These are phyloP conservation scores for Podila clonocystis DNA, from an alignment of 192 early-diverging fungal species.

Conservation along the genomic window DNA sequence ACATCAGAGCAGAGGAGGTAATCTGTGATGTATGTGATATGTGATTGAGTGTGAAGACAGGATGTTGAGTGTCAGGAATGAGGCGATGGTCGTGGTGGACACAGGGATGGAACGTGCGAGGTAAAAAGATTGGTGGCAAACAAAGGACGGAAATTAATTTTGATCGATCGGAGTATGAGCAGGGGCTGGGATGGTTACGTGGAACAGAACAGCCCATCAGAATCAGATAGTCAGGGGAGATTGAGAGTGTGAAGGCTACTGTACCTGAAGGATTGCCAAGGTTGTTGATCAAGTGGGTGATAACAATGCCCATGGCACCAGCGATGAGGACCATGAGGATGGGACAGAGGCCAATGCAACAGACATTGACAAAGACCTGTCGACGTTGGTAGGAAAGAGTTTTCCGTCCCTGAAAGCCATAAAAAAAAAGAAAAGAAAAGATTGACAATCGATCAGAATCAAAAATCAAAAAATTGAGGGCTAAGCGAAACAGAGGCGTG, in stretches of 20 bases:
- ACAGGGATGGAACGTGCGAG: not conserved
- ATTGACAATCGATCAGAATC: not conserved
- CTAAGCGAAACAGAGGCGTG: not conserved
- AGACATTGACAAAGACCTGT: conserved; percentile 78
- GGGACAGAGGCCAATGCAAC: conserved; percentile 73
- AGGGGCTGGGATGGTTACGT: too few relatives aligned
- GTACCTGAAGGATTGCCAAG: conserved; percentile 55
- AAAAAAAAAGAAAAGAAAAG: not conserved
- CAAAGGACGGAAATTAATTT: not conserved
- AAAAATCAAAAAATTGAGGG: not conserved
- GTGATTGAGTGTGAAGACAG: too few relatives aligned
- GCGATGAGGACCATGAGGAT: conserved; percentile 75
- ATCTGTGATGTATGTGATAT: conserved; percentile 22
- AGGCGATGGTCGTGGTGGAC: not conserved
- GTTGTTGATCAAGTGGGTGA: conserved; percentile 63
- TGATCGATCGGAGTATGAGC: too few relatives aligned
- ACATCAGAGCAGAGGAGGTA: conserved; percentile 62
- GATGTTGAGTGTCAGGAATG: too few relatives aligned
- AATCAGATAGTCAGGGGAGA: not conserved
- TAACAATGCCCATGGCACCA: conserved; percentile 61
- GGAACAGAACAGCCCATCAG: not conserved
- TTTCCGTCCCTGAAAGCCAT: conserved; percentile 59
- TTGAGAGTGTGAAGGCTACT: conserved; percentile 1
- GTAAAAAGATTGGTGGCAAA: not conserved
- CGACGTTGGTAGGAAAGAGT: conserved; percentile 76